phyloP scores from a whole-genome alignment of 345 rosid genomes.

The Hibiscus mutabilis region DNA sequence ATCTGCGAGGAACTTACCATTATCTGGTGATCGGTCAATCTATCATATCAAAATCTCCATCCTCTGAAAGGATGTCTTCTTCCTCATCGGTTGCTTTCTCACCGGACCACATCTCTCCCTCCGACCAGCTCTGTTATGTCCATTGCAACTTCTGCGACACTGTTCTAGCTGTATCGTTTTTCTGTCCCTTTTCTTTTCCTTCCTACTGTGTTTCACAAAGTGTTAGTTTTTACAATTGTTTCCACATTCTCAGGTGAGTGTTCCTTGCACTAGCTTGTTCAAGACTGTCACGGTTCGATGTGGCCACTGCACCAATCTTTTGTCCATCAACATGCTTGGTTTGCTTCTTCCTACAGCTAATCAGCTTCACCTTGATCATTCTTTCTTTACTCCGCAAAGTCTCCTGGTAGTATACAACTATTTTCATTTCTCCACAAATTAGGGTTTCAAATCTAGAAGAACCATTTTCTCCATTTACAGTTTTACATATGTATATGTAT shows the following conservation, averaged over 20 bases:
- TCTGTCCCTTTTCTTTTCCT: neutral
- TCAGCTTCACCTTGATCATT: neutral
- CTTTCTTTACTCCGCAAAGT: neutral
- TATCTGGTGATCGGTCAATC: neutral
- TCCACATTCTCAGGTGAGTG: neutral
- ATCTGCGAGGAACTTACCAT: no score
- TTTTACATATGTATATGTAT: neutral
- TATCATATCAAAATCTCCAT: no score
- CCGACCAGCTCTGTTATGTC: neutral
- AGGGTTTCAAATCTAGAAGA: neutral
- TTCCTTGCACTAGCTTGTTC: neutral
- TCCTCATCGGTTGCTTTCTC: neutral
- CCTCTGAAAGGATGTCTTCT: neutral
- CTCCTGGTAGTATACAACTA: neutral
- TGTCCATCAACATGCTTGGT: neutral
- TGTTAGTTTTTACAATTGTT: neutral
- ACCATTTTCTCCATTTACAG: no score
- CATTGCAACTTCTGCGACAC: neutral
- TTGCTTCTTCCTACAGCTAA: neutral
- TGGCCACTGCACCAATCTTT: neutral
- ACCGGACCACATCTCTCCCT: neutral
- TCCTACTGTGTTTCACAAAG: no score
- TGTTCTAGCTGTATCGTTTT: neutral
- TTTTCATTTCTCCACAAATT: neutral
- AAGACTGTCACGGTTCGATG: neutral